A percentile compares a stretch with the other conserved stretches of the same genome.
phyloP scores from a whole-genome alignment of 768 basidiomycete genomes.

The Rossbeevera mucosa region DNA sequence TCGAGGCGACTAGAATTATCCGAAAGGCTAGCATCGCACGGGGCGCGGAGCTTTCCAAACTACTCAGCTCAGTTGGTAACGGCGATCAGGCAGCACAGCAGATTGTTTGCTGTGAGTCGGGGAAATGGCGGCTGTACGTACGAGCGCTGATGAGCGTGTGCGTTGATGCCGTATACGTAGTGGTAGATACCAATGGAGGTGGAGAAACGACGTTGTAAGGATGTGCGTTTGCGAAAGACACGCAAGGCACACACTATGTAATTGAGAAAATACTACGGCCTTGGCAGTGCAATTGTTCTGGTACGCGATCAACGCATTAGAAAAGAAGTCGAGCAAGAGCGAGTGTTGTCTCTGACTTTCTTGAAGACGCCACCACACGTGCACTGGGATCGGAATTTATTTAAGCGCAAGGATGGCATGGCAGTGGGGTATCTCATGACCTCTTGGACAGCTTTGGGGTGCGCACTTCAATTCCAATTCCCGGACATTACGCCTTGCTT shows the following conservation, averaged over 20 bases:
- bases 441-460: background rate
- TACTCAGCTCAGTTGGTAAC: background rate
- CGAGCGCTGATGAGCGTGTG: background rate
- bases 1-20: background rate
- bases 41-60: background rate
- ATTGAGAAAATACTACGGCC: background rate
- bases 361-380: background rate
- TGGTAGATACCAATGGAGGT: background rate
- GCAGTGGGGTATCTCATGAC: background rate
- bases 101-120: background rate
- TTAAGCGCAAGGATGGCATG: background rate
- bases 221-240: background rate
- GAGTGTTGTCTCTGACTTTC: background rate
- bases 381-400: background rate
- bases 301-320: background rate
- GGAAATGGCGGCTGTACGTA: background rate
- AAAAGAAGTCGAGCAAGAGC: no score
- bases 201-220: background rate
- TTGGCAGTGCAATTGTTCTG: background rate
- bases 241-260: background rate
- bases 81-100: background rate
- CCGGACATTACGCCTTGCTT: background rate
- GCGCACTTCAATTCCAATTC: background rate
- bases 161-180: background rate
- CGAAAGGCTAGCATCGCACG: background rate